Evolutionary conservation across 108 stramenopile species (phyloP), one percentile per base, ranked within the genome.

Genomic region (Cyclotella baltica): DNA sequence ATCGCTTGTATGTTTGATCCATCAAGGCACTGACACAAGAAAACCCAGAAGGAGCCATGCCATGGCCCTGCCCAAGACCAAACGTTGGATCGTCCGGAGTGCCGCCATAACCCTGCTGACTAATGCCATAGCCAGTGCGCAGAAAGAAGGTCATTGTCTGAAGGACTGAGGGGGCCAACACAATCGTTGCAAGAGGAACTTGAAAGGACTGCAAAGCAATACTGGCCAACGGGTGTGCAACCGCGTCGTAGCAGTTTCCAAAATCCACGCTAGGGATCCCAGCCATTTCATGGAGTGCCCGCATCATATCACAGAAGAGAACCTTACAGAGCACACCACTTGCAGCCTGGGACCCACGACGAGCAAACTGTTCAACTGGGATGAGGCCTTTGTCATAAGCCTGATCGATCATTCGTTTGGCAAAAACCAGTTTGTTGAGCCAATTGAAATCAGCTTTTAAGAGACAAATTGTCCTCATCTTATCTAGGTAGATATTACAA

Each of bases 381-480:
- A 63, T 20, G 3, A 16, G 9, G 0, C 28, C 62, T 0, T 62
- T 20, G 13, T 11, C 18, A n/a, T 63, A 16, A 0, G 48, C 61
- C 28, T 11, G 18, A 0, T 34, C 23, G 28, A 73, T 62, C 72
- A 73, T 73, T n/a, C n/a, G n/a, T n/a, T n/a, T n/a, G n/a, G n/a
- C n/a, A n/a, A n/a, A n/a, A n/a, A n/a, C n/a, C n/a, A 63, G 38
- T 36, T 73, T 73, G 35, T 73, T 73, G 3, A 48, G 46, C 27
- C 61, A 58, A 40, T 73, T 73, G 36, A 27, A 73, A n/a, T 73
- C 61, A 0, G 72, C 72, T 19, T 73, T 18, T 9, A 63, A 33
- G 5, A 63, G 31, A 22, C 62, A 63, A 8, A 43, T 43, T 11
- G 40, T 13, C 6, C n/a, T n/a, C 11, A 63, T 6, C 18, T 63